phyloP scores from a whole-genome alignment of 768 basidiomycete genomes.

The Mycena polygramma region DNA sequence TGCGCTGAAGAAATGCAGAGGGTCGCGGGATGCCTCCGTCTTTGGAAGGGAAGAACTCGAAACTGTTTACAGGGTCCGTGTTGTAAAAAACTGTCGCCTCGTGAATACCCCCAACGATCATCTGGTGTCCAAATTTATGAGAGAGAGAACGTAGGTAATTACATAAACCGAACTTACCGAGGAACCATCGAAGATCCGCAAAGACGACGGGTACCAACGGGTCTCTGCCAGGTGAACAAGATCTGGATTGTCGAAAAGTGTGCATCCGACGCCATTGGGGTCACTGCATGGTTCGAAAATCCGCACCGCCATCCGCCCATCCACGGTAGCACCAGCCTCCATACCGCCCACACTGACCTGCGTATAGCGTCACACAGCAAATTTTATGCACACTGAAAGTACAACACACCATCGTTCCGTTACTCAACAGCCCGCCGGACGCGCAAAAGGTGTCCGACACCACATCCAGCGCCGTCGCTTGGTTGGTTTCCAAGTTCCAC shows the following conservation, averaged over 20 bases:
- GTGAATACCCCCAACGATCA: conserved; percentile 48
- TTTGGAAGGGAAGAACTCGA: conserved; percentile 50
- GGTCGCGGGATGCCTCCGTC: conserved; percentile 46
- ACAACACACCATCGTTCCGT: conserved; percentile 67
- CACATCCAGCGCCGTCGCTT: conserved; percentile 66
- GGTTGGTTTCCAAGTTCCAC: conserved; percentile 63
- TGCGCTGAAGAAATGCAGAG: conserved; percentile 53
- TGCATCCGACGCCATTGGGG: conserved; percentile 43
- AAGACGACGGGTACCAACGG: conserved; percentile 48
- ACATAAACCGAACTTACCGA: conserved; percentile 39
- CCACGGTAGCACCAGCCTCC: background rate
- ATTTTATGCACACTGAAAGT: conserved; percentile 46
- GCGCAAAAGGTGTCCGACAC: conserved; percentile 74
- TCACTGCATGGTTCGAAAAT: conserved; percentile 47
- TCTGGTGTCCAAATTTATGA: conserved; percentile 32
- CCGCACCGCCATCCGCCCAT: conserved; percentile 41
- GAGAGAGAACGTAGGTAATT: conserved; percentile 4
- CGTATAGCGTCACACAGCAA: background rate
- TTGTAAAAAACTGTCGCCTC: conserved; percentile 45
- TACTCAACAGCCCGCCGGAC: conserved; percentile 60
- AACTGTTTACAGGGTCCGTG: conserved; percentile 44
- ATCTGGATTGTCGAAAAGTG: conserved; percentile 44
- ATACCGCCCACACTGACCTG: conserved; percentile 38
- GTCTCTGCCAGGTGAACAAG: conserved; percentile 41
- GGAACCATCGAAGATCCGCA: conserved; percentile 46